These are phyloP conservation scores for Trypanosoma rangeli DNA, from an alignment of 208 protist genomes.

Conservation along the genomic window DNA sequence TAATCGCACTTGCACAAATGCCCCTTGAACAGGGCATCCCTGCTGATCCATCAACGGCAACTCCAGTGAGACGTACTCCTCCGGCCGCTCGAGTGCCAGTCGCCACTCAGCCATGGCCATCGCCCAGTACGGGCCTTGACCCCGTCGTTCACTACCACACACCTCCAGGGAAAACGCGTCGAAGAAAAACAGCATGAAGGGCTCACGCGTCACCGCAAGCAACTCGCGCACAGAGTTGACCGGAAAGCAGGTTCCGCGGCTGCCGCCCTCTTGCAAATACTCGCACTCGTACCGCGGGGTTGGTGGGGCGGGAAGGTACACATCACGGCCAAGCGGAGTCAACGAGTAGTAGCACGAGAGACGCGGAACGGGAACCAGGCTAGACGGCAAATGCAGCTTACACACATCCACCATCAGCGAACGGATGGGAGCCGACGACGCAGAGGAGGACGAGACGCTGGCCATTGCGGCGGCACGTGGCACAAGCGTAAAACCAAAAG, in stretches of 20 bases:
- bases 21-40: conserved; percentile 44
- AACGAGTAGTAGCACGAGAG: conserved; percentile 83
- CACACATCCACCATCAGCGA: conserved; percentile 52
- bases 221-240: conserved; percentile 43
- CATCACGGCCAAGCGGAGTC: conserved; percentile 41
- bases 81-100: conserved; percentile 44
- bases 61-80: conserved; percentile 36
- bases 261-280: conserved; percentile 38
- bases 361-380: conserved; percentile 46
- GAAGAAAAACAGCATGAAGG: conserved; percentile 80
- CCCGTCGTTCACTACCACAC: not conserved
- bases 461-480: conserved; percentile 26
- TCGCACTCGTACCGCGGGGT: conserved; percentile 64
- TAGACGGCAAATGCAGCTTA: conserved; percentile 57
- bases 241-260: conserved; percentile 39
- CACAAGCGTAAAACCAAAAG: conserved; percentile 29
- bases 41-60: conserved; percentile 60
- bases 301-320: conserved; percentile 64
- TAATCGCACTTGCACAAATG: conserved; percentile 57
- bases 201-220: conserved; percentile 54
- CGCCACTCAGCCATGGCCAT: conserved; percentile 74
- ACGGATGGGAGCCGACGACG: conserved; percentile 4
- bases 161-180: conserved; percentile 51
- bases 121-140: conserved; percentile 53
- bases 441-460: conserved; percentile 13